These are phyloP conservation scores for Solanum etuberosum DNA, from an alignment of 257 asterid species.

Conservation along the genomic window DNA sequence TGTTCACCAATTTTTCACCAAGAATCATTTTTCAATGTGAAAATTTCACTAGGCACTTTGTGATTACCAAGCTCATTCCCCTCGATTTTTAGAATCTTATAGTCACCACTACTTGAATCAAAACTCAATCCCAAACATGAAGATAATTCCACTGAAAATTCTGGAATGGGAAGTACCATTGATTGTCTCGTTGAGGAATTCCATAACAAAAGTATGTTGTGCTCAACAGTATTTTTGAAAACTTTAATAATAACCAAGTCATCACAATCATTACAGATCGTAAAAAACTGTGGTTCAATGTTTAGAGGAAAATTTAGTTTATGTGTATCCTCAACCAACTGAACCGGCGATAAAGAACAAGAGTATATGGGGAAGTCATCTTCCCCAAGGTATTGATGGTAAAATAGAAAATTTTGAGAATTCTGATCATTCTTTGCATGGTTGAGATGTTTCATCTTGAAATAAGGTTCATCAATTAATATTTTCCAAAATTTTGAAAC, in stretches of 20 bases:
- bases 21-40: not conserved
- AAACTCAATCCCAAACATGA: not conserved
- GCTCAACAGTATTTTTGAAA: not conserved
- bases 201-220: not conserved
- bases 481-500: not conserved
- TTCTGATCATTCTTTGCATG: not conserved
- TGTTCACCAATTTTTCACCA: not conserved
- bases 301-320: not conserved
- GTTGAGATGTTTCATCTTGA: not conserved
- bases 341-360: not conserved
- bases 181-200: not conserved
- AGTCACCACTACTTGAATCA: not conserved
- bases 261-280: not conserved
- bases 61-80: not conserved
- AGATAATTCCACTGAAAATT: not conserved
- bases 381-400: not conserved
- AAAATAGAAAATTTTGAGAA: not conserved
- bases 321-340: not conserved
- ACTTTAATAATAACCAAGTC: not conserved
- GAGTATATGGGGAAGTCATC: not conserved
- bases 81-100: not conserved
- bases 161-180: not conserved
- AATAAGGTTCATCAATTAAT: not conserved
- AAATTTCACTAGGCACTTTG: not conserved
- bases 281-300: not conserved